phyloP scores from a whole-genome alignment of 2,329 filamentous ascomycete species.

The Pyricularia sp. region DNA sequence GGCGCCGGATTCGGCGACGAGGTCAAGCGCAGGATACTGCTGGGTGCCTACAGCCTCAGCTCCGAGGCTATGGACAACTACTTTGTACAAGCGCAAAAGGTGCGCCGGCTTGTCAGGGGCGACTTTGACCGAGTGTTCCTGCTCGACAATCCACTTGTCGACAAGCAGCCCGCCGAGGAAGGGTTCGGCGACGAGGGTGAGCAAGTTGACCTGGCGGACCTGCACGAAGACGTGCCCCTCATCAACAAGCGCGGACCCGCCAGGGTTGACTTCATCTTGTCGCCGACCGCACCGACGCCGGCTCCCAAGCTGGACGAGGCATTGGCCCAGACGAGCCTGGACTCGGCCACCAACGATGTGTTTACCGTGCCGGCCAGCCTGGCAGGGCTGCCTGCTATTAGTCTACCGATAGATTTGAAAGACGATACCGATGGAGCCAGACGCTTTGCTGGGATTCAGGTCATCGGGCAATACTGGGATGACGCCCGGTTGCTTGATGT shows the following conservation, averaged over 20 bases:
- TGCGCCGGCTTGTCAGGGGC: constrained; percentile 70
- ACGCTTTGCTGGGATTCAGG: constrained; percentile 52
- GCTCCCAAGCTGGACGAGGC: constrained; percentile 39
- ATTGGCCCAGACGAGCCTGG: constrained; percentile 45
- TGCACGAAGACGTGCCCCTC: constrained; percentile 41
- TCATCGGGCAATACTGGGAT: constrained; percentile 76
- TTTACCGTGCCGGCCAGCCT: constrained; percentile 93
- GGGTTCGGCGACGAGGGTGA: constrained; percentile 21
- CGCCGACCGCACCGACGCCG: constrained; percentile 67
- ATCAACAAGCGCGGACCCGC: constrained; percentile 47
- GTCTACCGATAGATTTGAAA: constrained; percentile 51
- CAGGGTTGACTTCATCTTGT: constrained; percentile 78
- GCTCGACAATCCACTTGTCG: constrained; percentile 56
- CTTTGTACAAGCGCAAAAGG: constrained; percentile 86
- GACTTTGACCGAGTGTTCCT: constrained; percentile 81
- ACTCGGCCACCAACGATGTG: constrained; percentile 85
- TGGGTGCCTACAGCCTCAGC: constrained; percentile 85
- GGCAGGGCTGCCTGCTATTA: constrained; percentile 82
- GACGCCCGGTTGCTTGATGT: constrained; percentile 54
- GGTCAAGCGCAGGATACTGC: constrained; percentile 75
- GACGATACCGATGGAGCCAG: constrained; percentile 5
- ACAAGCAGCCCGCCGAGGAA: background rate
- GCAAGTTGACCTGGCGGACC: constrained; percentile 47
- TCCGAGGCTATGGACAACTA: constrained; percentile 92
- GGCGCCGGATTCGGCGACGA: constrained; percentile 71